phyloP scores from a whole-genome alignment of 1,139 yeast genomes.

The Magnusiomyces ingens region DNA sequence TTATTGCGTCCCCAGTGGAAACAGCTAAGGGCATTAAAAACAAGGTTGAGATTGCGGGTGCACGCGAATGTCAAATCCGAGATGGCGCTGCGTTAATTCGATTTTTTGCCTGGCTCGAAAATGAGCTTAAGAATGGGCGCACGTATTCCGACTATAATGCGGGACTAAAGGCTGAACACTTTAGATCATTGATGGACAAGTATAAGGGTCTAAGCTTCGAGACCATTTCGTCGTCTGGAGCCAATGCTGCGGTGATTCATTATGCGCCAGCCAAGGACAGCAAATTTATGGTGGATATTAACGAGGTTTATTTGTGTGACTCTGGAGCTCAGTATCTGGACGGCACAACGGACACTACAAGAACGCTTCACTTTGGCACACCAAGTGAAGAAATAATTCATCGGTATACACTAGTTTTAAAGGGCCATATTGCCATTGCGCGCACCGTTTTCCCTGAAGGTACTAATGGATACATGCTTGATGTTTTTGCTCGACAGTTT shows the following conservation, averaged over 20 bases:
- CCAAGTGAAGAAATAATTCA: constrained; percentile 64
- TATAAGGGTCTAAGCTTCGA: constrained; percentile 85
- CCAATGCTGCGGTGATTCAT: constrained; percentile 90
- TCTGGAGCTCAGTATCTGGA: constrained; percentile 92
- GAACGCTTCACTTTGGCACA: constrained; percentile 74
- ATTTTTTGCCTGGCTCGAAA: constrained; percentile 84
- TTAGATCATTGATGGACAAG: constrained; percentile 47
- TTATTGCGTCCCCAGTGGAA: constrained; percentile 54
- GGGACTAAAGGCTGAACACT: constrained; percentile 55
- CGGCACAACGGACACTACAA: constrained; percentile 95
- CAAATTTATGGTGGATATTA: constrained; percentile 64
- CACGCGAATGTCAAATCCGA: constrained; percentile 68
- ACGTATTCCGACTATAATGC: constrained; percentile 75
- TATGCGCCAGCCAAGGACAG: constrained; percentile 65
- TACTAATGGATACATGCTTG: constrained; percentile 77
- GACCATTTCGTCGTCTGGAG: constrained; percentile 88
- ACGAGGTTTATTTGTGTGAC: constrained; percentile 77
- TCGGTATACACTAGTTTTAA: constrained; percentile 74
- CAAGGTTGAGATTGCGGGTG: constrained; percentile 63
- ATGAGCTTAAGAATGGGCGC: constrained; percentile 45
- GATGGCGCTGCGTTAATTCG: constrained; percentile 80
- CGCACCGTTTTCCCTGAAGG: constrained; percentile 77
- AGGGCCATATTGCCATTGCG: constrained; percentile 84
- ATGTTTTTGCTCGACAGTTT: constrained; percentile 80
- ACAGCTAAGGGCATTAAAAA: constrained; percentile 76